Base-by-base conservation (phyloP, 1,139 yeast species). In the Suhomyces guaymorum region DNA sequence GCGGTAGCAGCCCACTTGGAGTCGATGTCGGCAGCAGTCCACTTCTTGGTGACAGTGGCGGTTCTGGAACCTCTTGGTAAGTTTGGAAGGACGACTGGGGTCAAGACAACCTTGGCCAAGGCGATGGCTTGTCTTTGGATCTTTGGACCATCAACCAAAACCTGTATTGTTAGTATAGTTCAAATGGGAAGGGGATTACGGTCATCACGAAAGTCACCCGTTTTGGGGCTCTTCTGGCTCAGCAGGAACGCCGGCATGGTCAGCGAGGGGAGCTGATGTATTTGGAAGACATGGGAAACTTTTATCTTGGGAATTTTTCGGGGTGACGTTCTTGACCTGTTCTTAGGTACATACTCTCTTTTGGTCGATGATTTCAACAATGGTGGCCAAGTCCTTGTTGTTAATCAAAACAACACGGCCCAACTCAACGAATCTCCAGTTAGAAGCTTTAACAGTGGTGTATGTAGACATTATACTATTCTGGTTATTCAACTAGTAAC, bases 391-490 rank as follows among this genome's bases (percentile, higher is more conserved):
- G 47, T 66, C 64, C 75, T 86, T 84, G 76, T 80, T 77, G 81
- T 80, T 74, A 70, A 92, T 70, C 68, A 90, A 84, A 74, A 90
- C 96, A 69, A 94, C 88, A 80, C 98, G 96, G 72, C 99, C 99
- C 67, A 90, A 86, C 81, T 92, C 96, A 71, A 94, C 98, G 70
- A 80, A 83, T 85, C 97, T 88, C 97, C 97, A 90, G 90, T 86
- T 87, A 74, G 95, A 80, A 72, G 95, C 86, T 80, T 86, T 85
- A 73, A 90, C 94, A 68, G 85, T 76, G 70, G 95, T 59, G 57
- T 61, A 49, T 44, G 61, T 44, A 46, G 70, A 61, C 73, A 66
- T 67, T 45, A 33, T 37, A 37, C 41, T 37, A 33, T 37, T 27
- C 33, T 28, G 41, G 41, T 37, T 37, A 30, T 37, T 37, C 40